These are phyloP conservation scores for Wickerhamomyces queroliae DNA, from an alignment of 805 yeast genomes.

Conservation along the genomic window DNA sequence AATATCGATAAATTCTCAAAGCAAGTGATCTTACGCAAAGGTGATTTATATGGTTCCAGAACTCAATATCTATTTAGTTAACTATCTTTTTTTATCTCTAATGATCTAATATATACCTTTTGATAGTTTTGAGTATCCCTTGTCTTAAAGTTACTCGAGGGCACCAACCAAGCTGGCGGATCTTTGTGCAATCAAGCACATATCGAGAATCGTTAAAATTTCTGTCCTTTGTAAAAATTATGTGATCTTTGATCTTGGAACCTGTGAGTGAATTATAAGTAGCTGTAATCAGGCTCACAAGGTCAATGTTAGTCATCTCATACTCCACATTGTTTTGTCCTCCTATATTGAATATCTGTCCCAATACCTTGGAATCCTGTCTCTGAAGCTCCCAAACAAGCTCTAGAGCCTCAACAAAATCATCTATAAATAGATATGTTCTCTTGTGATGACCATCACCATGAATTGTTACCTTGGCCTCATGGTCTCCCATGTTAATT, in stretches of 20 bases:
- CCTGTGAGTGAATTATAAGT: background rate
- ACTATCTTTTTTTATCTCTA: no score
- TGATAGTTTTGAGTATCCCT: background rate
- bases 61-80: conserved; percentile 3
- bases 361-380: background rate
- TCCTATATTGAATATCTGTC: conserved; percentile 6
- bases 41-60: conserved; percentile 48
- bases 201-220: conserved; percentile 15
- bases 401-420: conserved; percentile 34
- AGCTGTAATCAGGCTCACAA: conserved; percentile 4
- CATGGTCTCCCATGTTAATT: conserved; percentile 1
- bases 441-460: conserved; percentile 42
- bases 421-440: conserved; percentile 39
- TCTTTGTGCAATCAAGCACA: background rate
- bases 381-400: conserved; percentile 18
- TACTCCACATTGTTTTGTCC: conserved; percentile 5
- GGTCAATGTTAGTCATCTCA: conserved; percentile 19
- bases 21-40: conserved; percentile 43
- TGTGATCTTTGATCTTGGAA: conserved; percentile 6
- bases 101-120: background rate
- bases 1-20: conserved; percentile 40
- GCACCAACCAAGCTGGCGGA: background rate
- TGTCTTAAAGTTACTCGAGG: background rate
- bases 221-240: conserved; percentile 24
- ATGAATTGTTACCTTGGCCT: conserved; percentile 31